Percentiles rank a stretch among this genome's conserved stretches.
These are phyloP conservation scores for Xylaria telfairii DNA, from an alignment of 495 filamentous ascomycete genomes.

Conservation along the genomic window DNA sequence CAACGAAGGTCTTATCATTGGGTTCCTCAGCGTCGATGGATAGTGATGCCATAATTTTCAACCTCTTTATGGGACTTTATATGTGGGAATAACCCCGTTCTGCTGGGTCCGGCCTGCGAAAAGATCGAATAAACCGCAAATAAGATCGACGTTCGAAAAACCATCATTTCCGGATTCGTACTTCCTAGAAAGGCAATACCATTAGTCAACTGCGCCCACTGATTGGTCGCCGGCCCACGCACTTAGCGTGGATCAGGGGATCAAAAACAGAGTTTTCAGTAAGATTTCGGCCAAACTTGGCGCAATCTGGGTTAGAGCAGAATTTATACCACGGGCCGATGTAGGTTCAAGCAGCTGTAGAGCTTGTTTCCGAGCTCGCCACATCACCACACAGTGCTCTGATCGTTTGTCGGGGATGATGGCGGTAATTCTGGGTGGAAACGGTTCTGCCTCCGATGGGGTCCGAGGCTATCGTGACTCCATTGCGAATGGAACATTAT, in stretches of 20 bases:
- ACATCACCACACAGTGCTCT: conserved; percentile 8
- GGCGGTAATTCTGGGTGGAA: background rate
- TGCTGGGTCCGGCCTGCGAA: background rate
- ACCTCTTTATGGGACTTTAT: background rate
- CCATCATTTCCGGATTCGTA: background rate
- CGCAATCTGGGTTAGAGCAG: background rate
- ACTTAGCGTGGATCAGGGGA: background rate
- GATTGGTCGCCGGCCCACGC: conserved; percentile 8
- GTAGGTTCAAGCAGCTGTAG: background rate
- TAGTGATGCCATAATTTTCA: background rate
- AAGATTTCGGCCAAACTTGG: background rate
- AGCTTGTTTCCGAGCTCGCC: conserved; percentile 10
- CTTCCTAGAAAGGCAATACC: conserved; percentile 14
- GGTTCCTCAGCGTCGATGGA: background rate
- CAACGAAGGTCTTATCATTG: background rate
- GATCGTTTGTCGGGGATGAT: background rate
- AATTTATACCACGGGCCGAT: background rate
- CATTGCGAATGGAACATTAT: conserved; percentile 11
- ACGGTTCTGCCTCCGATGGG: conserved; percentile 6
- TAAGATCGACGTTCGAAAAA: background rate
- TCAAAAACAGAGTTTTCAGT: conserved; percentile 19
- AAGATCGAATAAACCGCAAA: background rate
- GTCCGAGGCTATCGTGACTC: background rate
- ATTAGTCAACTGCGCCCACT: conserved; percentile 17
- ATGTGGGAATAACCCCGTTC: background rate